phyloP scores from a whole-genome alignment of 306 rosid species.

The Prunus salicina region DNA sequence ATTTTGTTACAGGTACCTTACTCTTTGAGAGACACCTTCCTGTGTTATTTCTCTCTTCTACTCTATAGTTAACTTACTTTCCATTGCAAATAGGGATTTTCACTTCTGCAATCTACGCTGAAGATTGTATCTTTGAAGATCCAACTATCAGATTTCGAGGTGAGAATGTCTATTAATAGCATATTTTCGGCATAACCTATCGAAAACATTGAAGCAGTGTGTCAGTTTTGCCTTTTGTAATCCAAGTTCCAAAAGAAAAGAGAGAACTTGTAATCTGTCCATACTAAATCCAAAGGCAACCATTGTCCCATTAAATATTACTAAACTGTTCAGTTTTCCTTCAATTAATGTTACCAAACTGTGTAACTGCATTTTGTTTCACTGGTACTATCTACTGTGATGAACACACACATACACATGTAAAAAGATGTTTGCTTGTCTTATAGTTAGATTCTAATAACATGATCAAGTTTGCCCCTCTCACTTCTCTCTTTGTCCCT shows the following conservation, averaged over 20 bases:
- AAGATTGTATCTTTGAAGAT: slow-evolving; percentile 78
- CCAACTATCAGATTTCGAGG: slow-evolving; percentile 85
- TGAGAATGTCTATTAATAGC: slow-evolving; percentile 20
- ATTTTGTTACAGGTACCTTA: slow-evolving; percentile 74
- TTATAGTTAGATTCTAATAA: neutral
- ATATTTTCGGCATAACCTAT: too few relatives aligned
- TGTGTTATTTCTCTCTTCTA: neutral
- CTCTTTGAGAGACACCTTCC: neutral
- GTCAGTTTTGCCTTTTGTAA: too few relatives aligned
- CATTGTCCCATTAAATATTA: too few relatives aligned
- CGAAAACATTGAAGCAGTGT: too few relatives aligned
- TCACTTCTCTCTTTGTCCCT: neutral
- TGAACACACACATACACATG: neutral
- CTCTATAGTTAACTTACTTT: slow-evolving; percentile 1
- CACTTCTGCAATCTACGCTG: slow-evolving; percentile 64
- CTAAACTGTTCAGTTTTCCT: too few relatives aligned
- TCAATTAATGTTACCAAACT: too few relatives aligned
- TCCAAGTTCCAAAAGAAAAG: too few relatives aligned
- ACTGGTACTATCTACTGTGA: neutral
- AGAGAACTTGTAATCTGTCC: too few relatives aligned
- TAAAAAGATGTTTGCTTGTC: neutral
- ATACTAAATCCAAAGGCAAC: too few relatives aligned
- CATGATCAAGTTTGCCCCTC: neutral
- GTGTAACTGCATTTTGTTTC: neutral
- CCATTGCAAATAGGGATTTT: slow-evolving; percentile 54